Conservation (phyloP, 1,139 yeast species). For the Candida gigantensis region DNA sequence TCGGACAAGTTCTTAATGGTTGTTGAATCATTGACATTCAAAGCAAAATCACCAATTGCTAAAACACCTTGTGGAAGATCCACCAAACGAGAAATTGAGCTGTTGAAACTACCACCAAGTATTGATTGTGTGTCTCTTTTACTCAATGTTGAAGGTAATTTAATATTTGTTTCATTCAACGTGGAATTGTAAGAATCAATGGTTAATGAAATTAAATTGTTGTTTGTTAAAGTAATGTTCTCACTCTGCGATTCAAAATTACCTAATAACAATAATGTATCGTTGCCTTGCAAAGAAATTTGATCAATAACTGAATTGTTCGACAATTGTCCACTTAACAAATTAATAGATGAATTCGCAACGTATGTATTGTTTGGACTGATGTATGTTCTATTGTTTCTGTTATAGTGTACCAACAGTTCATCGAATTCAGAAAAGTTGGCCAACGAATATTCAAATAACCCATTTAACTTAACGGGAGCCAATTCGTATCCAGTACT, state of each 20-base stretch:
- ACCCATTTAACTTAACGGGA: conserved; percentile 55
- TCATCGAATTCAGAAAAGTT: conserved; percentile 60
- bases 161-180: conserved; percentile 29
- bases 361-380: conserved; percentile 43
- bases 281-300: conserved; percentile 25
- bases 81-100: conserved; percentile 27
- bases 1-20: conserved; percentile 29
- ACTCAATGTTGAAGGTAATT: conserved; percentile 11
- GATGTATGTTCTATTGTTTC: conserved; percentile 29
- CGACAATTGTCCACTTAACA: conserved; percentile 54
- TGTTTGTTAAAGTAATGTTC: conserved; percentile 29
- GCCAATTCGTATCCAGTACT: conserved; percentile 23
- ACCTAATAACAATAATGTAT: conserved; percentile 46
- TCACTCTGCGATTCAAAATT: conserved; percentile 42
- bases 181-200: conserved; percentile 34
- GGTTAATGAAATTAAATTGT: conserved; percentile 29
- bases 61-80: conserved; percentile 24
- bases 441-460: conserved; percentile 76
- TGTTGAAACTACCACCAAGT: conserved; percentile 34
- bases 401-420: conserved; percentile 25
- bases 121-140: conserved; percentile 28
- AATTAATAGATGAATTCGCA: conserved; percentile 69
- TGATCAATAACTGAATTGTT: conserved; percentile 42
- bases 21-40: conserved; percentile 17
- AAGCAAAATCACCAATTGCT: conserved; percentile 36